A percentile compares a stretch with the other conserved stretches of the same genome.
Evolutionary conservation across 1,284 basidiomycete genomes (phyloP).

Genomic region (Sporisorium graminicola): DNA sequence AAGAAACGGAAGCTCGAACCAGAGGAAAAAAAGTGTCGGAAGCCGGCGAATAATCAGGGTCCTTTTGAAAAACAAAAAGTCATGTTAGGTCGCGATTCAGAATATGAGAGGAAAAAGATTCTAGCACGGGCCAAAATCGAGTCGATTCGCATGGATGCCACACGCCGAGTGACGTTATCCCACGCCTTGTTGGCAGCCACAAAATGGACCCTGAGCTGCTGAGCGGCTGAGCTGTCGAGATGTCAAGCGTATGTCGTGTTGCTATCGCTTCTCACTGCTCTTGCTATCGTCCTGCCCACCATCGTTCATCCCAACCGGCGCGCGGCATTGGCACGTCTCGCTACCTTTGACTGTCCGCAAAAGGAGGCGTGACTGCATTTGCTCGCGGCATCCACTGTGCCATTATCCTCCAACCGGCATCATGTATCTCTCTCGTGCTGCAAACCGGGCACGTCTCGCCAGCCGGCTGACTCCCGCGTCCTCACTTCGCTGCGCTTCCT

Average conservation of each 20-base stretch:
- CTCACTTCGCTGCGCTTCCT: neutral
- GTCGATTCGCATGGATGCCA: neutral
- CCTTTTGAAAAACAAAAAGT: too few species aligned
- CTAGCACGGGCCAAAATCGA: constrained; percentile 21
- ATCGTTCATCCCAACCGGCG: neutral
- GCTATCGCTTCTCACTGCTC: too few species aligned
- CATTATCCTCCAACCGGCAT: constrained; percentile 1
- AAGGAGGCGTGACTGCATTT: neutral
- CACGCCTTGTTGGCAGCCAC: too few species aligned
- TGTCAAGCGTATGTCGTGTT: too few species aligned
- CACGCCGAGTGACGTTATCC: constrained; percentile 30
- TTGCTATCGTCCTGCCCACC: neutral
- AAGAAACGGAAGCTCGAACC: neutral
- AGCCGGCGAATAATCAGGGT: constrained; percentile 2
- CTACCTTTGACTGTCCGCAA: neutral
- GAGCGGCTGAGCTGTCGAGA: too few species aligned
- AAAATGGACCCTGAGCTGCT: constrained; percentile 30
- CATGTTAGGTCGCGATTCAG: too few species aligned
- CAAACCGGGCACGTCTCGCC: constrained; percentile 1
- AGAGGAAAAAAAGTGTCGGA: constrained; percentile 14
- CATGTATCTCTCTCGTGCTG: constrained; percentile 29
- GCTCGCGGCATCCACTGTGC: neutral
- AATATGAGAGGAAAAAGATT: too few species aligned
- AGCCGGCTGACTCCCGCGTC: neutral
- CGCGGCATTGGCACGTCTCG: neutral